Evolutionary conservation across 495 filamentous ascomycete genomes (phyloP).

Genomic region (Aspergillus hancockii): DNA sequence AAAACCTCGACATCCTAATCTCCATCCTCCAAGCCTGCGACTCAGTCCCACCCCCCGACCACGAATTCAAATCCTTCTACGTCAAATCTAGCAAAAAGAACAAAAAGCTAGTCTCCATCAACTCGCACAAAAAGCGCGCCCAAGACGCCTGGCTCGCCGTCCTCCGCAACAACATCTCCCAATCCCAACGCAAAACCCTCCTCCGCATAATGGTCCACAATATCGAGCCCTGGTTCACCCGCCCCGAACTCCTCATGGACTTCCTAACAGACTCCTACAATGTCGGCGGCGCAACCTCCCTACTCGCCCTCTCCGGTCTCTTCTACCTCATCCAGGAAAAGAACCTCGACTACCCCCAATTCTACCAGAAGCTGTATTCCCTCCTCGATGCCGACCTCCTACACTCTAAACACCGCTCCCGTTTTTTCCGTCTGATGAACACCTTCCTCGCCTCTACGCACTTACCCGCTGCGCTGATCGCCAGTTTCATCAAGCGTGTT

Average conservation of each 20-base stretch:
- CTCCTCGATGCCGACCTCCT: constrained; percentile 81
- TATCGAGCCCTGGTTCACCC: constrained; percentile 85
- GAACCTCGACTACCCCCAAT: constrained; percentile 94
- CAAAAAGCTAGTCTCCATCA: constrained; percentile 41
- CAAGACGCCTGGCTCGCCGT: constrained; percentile 85
- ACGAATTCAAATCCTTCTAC: constrained; percentile 69
- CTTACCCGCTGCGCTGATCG: constrained; percentile 85
- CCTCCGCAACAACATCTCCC: constrained; percentile 62
- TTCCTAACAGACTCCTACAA: constrained; percentile 94
- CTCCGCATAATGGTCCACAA: constrained; percentile 70
- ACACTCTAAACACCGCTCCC: constrained; percentile 89
- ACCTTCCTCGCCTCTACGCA: constrained; percentile 92
- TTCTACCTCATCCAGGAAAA: constrained; percentile 92
- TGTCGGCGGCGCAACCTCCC: constrained; percentile 76
- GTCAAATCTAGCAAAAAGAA: constrained; percentile 66
- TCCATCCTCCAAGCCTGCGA: constrained; percentile 67
- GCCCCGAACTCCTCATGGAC: constrained; percentile 91
- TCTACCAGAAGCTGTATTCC: constrained; percentile 92
- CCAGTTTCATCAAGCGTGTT: constrained; percentile 93
- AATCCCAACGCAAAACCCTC: constrained; percentile 75
- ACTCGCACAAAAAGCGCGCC: constrained; percentile 54
- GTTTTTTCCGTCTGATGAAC: constrained; percentile 89
- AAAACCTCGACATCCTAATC: constrained; percentile 56
- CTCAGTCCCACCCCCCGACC: constrained; percentile 57
- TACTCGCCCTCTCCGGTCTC: constrained; percentile 87